These are phyloP conservation scores for Straminergon stramineum DNA, from an alignment of 225 moss, liverwort and hornwort species.

Conservation along the genomic window DNA sequence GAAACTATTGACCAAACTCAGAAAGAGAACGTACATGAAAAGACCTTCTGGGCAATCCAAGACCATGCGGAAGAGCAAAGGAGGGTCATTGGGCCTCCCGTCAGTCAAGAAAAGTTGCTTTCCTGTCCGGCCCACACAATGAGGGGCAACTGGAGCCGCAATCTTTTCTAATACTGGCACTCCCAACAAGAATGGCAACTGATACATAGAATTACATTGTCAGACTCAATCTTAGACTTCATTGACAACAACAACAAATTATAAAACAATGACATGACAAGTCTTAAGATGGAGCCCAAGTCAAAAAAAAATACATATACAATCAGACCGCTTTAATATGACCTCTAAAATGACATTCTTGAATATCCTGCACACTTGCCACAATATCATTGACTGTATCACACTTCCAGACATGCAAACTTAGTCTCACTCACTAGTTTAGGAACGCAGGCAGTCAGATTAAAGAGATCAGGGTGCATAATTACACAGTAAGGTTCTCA, in stretches of 20 bases:
- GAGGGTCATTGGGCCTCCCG: slow-evolving; percentile 71
- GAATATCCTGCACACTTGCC: background rate
- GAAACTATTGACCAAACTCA: background rate
- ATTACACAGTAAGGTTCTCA: background rate
- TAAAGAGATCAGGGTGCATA: background rate
- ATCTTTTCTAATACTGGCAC: slow-evolving; percentile 76
- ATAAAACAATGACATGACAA: background rate
- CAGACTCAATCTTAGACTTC: background rate
- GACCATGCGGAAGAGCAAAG: slow-evolving; percentile 89
- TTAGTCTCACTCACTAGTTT: background rate
- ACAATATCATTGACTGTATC: background rate
- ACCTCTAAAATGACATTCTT: background rate
- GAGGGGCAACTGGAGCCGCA: slow-evolving; percentile 63
- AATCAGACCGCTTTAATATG: background rate
- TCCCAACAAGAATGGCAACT: slow-evolving; percentile 90
- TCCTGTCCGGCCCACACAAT: slow-evolving; percentile 68
- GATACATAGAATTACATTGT: background rate
- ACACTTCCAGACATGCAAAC: background rate
- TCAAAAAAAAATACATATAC: background rate
- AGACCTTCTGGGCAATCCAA: slow-evolving; percentile 70
- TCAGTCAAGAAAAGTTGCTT: slow-evolving; percentile 88
- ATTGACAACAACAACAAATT: background rate
- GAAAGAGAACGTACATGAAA: slow-evolving; percentile 51
- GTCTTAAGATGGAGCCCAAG: background rate
- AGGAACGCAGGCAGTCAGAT: background rate